These are phyloP conservation scores for Irpex sp. DNA, from an alignment of 1,284 basidiomycete genomes.

Conservation along the genomic window DNA sequence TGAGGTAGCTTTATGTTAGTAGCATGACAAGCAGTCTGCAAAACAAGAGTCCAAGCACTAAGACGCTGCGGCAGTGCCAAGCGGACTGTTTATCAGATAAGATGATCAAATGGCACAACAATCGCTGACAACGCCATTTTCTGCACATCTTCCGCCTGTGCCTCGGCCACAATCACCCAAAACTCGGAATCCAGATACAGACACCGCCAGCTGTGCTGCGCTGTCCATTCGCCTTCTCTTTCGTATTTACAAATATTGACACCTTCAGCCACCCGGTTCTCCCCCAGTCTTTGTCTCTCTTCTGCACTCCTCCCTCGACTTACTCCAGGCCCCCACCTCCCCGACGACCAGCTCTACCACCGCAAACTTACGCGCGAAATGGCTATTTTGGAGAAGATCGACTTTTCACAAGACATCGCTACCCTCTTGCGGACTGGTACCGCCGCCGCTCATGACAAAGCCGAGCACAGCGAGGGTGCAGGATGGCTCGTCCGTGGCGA, in stretches of 20 bases:
- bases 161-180: background rate
- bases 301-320: background rate
- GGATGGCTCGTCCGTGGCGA: conserved; percentile 57
- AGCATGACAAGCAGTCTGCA: no score
- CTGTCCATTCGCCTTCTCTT: background rate
- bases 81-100: background rate
- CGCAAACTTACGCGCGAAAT: background rate
- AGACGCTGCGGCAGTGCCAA: background rate
- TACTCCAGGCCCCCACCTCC: background rate
- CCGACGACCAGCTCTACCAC: background rate
- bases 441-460: conserved; percentile 48
- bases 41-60: no score
- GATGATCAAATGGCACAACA: background rate
- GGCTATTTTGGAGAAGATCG: conserved; percentile 1
- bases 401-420: conserved; percentile 14
- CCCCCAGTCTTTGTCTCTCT: background rate
- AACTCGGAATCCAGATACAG: background rate
- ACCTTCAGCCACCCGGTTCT: background rate
- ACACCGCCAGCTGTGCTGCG: background rate
- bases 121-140: background rate
- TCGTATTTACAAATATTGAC: background rate
- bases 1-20: no score
- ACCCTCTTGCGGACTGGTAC: conserved; percentile 13
- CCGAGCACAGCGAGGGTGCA: conserved; percentile 59
- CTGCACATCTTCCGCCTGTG: background rate